These are phyloP conservation scores for Corymbia maculata DNA, from an alignment of 345 rosid species.

Conservation along the genomic window DNA sequence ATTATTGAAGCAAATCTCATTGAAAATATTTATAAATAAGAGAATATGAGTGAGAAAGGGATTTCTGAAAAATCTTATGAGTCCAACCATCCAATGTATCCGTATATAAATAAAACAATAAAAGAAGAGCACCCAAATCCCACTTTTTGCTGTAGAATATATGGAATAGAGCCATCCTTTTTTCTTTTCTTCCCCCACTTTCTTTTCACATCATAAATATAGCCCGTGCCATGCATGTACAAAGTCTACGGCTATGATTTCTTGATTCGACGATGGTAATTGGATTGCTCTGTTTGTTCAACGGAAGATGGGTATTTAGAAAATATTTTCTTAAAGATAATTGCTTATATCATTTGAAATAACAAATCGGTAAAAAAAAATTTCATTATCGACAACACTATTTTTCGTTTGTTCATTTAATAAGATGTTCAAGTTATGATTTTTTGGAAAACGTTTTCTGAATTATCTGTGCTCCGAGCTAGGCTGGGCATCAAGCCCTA, in stretches of 20 bases:
- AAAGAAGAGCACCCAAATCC: not conserved
- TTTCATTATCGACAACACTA: accelerated
- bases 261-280: too few species aligned
- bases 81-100: not conserved
- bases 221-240: not conserved
- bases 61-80: too few species aligned
- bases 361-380: too few species aligned
- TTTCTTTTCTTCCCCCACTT: not conserved
- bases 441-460: too few species aligned
- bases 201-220: not conserved
- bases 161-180: not conserved
- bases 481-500: not conserved
- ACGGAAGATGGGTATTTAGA: not conserved
- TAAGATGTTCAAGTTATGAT: accelerated
- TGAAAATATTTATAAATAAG: too few species aligned
- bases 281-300: not conserved
- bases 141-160: not conserved
- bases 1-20: too few species aligned
- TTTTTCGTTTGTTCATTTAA: too few species aligned
- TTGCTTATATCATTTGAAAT: too few species aligned
- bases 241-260: not conserved
- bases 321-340: not conserved
- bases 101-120: not conserved
- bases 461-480: not conserved
- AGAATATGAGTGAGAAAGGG: not conserved